These are phyloP conservation scores for Clitocybe nebularis DNA, from an alignment of 1,284 basidiomycete species.

Conservation along the genomic window DNA sequence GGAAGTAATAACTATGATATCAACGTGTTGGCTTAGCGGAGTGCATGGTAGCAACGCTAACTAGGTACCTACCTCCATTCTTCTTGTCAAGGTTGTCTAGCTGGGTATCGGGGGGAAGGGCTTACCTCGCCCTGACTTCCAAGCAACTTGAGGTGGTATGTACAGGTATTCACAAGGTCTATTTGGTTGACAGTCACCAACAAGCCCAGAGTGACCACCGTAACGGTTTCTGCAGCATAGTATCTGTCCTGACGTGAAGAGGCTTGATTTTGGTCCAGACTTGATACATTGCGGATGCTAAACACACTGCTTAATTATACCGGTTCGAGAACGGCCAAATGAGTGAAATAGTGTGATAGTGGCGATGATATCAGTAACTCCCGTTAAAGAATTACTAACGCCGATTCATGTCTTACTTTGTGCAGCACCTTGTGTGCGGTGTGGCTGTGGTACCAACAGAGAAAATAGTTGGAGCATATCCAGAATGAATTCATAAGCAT, in stretches of 20 bases:
- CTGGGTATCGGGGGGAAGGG: too few species aligned
- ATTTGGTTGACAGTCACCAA: neutral
- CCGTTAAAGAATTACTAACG: neutral
- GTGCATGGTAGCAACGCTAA: too few species aligned
- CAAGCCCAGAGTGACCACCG: neutral
- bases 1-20: too few species aligned
- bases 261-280: neutral
- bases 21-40: too few species aligned
- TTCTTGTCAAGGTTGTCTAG: too few species aligned
- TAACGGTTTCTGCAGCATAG: neutral
- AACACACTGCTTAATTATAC: neutral
- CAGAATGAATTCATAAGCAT: conserved; percentile 64
- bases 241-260: neutral
- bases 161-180: too few species aligned
- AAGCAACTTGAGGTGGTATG: too few species aligned
- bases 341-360: neutral
- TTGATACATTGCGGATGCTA: neutral
- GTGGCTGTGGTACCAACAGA: conserved; percentile 42
- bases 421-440: conserved; percentile 64
- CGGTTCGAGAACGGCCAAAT: neutral
- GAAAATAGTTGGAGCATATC: too few species aligned
- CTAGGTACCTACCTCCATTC: too few species aligned
- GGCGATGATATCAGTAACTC: neutral
- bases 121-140: too few species aligned
- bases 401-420: neutral